Evolutionary conservation across 768 basidiomycete genomes (phyloP).

Genomic region (Lactarius quietus): DNA sequence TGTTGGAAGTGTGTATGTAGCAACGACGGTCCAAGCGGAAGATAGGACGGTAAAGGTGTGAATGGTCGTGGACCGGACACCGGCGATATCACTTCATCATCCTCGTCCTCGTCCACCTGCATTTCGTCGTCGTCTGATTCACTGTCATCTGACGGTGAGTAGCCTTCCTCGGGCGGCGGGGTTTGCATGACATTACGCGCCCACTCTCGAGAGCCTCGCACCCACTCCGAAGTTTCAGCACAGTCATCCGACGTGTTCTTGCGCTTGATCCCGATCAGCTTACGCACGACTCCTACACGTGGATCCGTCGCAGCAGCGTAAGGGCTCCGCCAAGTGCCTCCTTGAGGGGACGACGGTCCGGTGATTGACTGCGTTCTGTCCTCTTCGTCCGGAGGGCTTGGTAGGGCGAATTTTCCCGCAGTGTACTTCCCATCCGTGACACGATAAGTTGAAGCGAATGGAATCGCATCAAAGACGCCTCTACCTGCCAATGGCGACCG

Average conservation of each 20-base stretch:
- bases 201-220: slow-evolving; percentile 49
- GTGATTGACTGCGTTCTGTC: slow-evolving; percentile 26
- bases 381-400: slow-evolving; percentile 55
- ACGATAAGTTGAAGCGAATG: slow-evolving; percentile 62
- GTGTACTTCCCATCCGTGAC: slow-evolving; percentile 70
- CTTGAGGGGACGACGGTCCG: slow-evolving; percentile 33
- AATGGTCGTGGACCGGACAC: slow-evolving; percentile 49
- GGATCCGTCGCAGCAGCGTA: slow-evolving; percentile 70
- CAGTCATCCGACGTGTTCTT: slow-evolving; percentile 44
- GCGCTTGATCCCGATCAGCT: slow-evolving; percentile 68
- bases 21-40: slow-evolving; percentile 67
- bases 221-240: slow-evolving; percentile 38
- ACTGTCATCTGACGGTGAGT: slow-evolving; percentile 32
- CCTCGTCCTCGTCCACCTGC: slow-evolving; percentile 33
- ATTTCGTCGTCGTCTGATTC: slow-evolving; percentile 41
- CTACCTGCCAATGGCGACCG: slow-evolving; percentile 25
- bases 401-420: slow-evolving; percentile 67
- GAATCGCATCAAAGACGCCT: slow-evolving; percentile 64
- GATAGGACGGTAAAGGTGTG: slow-evolving; percentile 68
- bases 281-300: slow-evolving; percentile 61
- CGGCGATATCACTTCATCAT: slow-evolving; percentile 21
- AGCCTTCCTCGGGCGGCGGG: slow-evolving; percentile 34
- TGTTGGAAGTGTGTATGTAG: slow-evolving; percentile 69
- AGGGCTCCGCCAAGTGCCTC: slow-evolving; percentile 45
- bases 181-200: slow-evolving; percentile 31